These are phyloP conservation scores for Sistotremastrum niveocremeum DNA, from an alignment of 768 basidiomycete species.

Conservation along the genomic window DNA sequence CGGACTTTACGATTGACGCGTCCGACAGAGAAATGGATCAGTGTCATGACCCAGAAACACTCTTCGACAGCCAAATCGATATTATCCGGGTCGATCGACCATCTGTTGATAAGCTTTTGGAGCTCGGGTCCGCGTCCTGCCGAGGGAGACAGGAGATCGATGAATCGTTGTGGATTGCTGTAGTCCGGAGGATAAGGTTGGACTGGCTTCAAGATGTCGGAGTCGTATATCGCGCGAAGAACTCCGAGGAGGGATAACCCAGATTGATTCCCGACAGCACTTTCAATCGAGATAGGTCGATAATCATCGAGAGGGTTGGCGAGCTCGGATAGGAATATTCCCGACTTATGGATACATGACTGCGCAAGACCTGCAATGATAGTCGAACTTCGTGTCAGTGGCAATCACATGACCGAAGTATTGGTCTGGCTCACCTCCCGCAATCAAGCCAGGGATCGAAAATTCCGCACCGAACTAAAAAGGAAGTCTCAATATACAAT, in stretches of 20 bases:
- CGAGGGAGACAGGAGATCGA: constrained; percentile 14
- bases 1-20: constrained; percentile 33
- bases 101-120: constrained; percentile 27
- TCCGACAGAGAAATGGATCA: constrained; percentile 35
- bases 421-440: constrained; percentile 24
- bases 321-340: too few species aligned
- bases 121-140: constrained; percentile 33
- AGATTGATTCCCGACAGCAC: neutral
- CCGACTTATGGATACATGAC: constrained; percentile 26
- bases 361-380: constrained; percentile 31
- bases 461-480: constrained; percentile 40
- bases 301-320: too few species aligned
- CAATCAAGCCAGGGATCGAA: constrained; percentile 31
- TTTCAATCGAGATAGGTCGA: too few species aligned
- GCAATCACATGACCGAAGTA: too few species aligned
- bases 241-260: constrained; percentile 35
- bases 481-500: too few species aligned
- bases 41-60: constrained; percentile 32
- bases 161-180: constrained; percentile 23
- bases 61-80: constrained; percentile 36
- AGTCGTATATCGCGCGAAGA: constrained; percentile 36
- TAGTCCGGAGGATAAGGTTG: constrained; percentile 39
- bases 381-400: neutral
- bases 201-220: constrained; percentile 32
- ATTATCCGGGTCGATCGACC: constrained; percentile 21